phyloP scores from a whole-genome alignment of 148 eudicot genomes.

The Spergularia marina region DNA sequence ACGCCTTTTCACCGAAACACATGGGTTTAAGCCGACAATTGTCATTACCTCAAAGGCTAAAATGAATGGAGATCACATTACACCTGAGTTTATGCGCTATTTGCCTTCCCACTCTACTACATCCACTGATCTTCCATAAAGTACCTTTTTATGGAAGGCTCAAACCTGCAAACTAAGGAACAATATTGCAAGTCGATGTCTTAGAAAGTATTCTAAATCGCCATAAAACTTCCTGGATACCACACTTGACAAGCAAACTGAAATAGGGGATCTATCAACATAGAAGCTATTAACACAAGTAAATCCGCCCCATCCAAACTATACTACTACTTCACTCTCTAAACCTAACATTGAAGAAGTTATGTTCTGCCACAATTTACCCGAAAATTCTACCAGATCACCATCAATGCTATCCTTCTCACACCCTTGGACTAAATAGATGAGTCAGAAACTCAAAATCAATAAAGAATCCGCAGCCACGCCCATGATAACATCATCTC shows the following conservation, averaged over 20 bases:
- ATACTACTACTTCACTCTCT: background rate
- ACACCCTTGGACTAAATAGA: background rate
- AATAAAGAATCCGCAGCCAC: background rate
- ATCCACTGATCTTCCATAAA: background rate
- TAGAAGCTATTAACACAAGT: background rate
- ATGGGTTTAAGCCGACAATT: too few species aligned
- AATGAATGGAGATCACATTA: too few species aligned
- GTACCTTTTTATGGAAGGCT: background rate
- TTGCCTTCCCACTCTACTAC: background rate
- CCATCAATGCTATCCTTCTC: background rate
- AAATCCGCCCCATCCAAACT: background rate
- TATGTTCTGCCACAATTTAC: background rate
- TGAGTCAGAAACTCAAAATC: background rate
- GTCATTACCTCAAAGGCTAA: too few species aligned
- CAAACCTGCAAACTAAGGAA: background rate
- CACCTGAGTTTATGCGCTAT: background rate
- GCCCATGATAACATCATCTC: background rate
- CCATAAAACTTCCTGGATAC: background rate
- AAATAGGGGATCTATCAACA: background rate
- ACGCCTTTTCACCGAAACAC: too few species aligned
- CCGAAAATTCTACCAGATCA: background rate
- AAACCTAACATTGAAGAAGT: background rate
- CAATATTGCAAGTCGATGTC: background rate
- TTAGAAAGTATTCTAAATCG: too few species aligned
- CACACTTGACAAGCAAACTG: background rate